These are phyloP conservation scores for Rhipidocladum racemiflorum DNA, from an alignment of 176 grass and related monocot species.

Conservation along the genomic window DNA sequence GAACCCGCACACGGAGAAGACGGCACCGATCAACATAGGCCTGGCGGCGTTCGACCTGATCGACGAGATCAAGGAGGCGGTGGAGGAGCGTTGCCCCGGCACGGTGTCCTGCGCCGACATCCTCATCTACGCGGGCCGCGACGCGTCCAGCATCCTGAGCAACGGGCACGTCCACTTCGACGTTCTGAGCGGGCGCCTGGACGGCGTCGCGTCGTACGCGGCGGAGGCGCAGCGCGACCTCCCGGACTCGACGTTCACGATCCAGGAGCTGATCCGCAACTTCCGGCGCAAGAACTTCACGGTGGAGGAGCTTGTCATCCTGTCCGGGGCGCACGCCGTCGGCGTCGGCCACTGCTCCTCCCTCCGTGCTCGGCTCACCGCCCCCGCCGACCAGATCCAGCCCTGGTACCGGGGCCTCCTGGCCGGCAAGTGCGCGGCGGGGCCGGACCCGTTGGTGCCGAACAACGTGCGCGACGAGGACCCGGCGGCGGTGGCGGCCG, in stretches of 20 bases:
- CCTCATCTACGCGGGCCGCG: conserved; percentile 48
- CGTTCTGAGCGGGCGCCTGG: conserved; percentile 37
- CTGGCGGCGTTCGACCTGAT: conserved; percentile 55
- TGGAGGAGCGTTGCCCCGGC: conserved; percentile 41
- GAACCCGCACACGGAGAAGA: conserved; percentile 58
- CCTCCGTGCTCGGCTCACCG: conserved; percentile 32
- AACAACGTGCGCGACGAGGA: conserved; percentile 39
- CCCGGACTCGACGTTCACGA: conserved; percentile 52
- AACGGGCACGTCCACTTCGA: conserved; percentile 51
- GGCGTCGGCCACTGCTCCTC: conserved; percentile 68
- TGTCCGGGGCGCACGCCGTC: conserved; percentile 65
- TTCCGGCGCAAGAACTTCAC: conserved; percentile 65
- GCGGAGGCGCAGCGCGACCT: conserved; percentile 56
- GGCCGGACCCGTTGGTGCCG: neutral
- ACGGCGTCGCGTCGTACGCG: conserved; percentile 46
- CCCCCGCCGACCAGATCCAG: conserved; percentile 28
- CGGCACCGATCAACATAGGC: conserved; percentile 49
- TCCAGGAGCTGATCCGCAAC: conserved; percentile 42
- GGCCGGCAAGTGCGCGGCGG: neutral
- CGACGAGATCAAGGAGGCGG: conserved; percentile 50
- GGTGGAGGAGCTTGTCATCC: conserved; percentile 59
- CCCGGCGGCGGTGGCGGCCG: neutral
- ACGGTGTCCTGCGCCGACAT: conserved; percentile 63
- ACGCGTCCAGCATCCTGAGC: conserved; percentile 44
- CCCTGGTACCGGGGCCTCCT: conserved; percentile 35